These are phyloP conservation scores for Aspergillus calidoustus DNA, from an alignment of 2,329 filamentous ascomycete genomes.

Conservation along the genomic window DNA sequence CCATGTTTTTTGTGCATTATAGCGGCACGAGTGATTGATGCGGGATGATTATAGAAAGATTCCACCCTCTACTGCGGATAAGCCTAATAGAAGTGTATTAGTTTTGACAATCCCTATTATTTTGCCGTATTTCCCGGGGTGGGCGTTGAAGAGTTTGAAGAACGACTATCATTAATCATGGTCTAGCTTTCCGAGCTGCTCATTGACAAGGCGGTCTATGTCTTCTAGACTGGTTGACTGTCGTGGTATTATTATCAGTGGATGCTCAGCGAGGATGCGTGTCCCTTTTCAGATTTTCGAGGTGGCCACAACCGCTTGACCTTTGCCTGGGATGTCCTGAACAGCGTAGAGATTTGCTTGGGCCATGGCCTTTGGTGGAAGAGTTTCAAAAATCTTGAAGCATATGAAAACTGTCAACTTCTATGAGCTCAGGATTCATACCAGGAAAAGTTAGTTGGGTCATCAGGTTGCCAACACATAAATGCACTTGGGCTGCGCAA, in stretches of 20 bases:
- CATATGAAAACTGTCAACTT: neutral
- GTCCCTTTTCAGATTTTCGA: neutral
- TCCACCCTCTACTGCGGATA: neutral
- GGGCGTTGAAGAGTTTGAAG: neutral
- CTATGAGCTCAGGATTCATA: neutral
- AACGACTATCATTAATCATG: neutral
- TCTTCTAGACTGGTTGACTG: neutral
- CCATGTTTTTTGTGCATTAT: constrained; percentile 4
- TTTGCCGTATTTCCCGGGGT: neutral
- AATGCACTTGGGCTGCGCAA: no score
- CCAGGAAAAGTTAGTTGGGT: no score
- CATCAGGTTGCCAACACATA: no score
- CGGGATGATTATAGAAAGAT: neutral
- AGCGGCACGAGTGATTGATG: neutral
- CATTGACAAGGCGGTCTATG: neutral
- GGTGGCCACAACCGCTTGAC: neutral
- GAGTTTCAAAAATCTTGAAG: neutral
- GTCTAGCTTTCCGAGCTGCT: neutral
- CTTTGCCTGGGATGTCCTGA: neutral
- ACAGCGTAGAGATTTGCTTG: neutral
- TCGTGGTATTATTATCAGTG: neutral
- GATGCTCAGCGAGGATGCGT: neutral
- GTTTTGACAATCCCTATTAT: constrained; percentile 1
- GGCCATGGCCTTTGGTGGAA: neutral
- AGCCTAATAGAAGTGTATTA: neutral